A percentile compares a stretch with the other conserved stretches of the same genome.
These are phyloP conservation scores for Dactylellina drechsleri DNA, from an alignment of 2,329 filamentous ascomycete species.

Conservation along the genomic window DNA sequence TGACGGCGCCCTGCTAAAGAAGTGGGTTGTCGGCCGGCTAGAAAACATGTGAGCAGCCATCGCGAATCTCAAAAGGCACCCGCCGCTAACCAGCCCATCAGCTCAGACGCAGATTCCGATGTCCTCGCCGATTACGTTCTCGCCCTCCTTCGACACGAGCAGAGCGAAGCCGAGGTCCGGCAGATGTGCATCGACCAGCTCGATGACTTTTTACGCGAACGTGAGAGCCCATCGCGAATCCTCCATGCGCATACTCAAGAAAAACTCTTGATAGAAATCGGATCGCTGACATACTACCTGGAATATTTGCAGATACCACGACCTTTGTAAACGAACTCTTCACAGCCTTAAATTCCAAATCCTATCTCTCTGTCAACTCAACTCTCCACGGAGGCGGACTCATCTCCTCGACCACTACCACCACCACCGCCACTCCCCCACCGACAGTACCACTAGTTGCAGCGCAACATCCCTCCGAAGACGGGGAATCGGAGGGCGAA, in stretches of 20 bases:
- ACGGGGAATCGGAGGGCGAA: conserved; percentile 37
- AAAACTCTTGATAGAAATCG: neutral
- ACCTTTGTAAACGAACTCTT: conserved; percentile 78
- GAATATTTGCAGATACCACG: conserved; percentile 65
- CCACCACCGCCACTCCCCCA: conserved; percentile 47
- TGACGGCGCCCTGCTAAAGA: conserved; percentile 73
- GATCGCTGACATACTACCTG: conserved; percentile 18
- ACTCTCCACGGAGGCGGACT: conserved; percentile 61
- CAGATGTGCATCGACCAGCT: conserved; percentile 77
- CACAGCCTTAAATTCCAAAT: conserved; percentile 71
- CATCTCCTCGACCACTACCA: conserved; percentile 64
- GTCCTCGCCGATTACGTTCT: conserved; percentile 87
- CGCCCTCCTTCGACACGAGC: conserved; percentile 77
- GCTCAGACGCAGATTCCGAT: conserved; percentile 81
- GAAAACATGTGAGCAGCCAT: conserved; percentile 72
- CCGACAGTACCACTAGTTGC: conserved; percentile 10
- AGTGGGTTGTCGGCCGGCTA: conserved; percentile 80
- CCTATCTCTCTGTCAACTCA: conserved; percentile 66
- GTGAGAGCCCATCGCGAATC: conserved; percentile 61
- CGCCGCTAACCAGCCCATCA: conserved; percentile 60
- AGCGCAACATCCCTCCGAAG: conserved; percentile 14
- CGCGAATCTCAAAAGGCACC: conserved; percentile 12
- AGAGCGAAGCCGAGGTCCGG: conserved; percentile 72
- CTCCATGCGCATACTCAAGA: no score
- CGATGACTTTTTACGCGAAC: conserved; percentile 77